Evolutionary conservation across 2,329 filamentous ascomycete genomes (phyloP).

Genomic region (Penicillium hordei): DNA sequence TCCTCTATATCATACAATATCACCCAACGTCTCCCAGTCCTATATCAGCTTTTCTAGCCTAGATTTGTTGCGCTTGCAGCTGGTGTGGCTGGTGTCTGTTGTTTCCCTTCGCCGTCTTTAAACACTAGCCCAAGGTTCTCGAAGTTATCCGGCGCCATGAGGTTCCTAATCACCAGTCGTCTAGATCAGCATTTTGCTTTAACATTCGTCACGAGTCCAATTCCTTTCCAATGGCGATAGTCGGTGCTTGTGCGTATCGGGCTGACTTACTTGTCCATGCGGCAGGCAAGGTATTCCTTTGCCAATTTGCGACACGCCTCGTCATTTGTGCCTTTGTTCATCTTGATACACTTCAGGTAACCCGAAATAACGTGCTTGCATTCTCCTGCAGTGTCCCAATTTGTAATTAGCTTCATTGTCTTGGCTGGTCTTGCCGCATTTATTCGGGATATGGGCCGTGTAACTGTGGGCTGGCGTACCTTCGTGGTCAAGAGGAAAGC

Average conservation of each 20-base stretch:
- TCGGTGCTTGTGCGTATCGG: not conserved
- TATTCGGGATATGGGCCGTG: not conserved
- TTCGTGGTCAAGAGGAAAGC: slow-evolving; percentile 95
- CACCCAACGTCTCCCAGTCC: slow-evolving; percentile 15
- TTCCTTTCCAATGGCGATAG: not conserved
- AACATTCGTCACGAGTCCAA: no score
- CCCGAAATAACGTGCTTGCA: slow-evolving; percentile 85
- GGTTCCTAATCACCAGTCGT: slow-evolving; percentile 59
- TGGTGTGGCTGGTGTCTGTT: slow-evolving; percentile 3
- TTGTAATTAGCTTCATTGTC: slow-evolving; percentile 3
- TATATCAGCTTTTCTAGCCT: slow-evolving; percentile 13
- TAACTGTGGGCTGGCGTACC: slow-evolving; percentile 46
- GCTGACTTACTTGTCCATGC: slow-evolving; percentile 81
- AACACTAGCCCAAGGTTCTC: slow-evolving; percentile 82
- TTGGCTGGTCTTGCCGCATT: not conserved
- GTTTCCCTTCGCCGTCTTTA: slow-evolving; percentile 40
- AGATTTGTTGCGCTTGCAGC: not conserved
- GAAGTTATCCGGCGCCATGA: slow-evolving; percentile 95
- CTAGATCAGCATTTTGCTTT: slow-evolving; percentile 4
- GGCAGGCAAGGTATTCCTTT: slow-evolving; percentile 83
- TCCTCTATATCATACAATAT: slow-evolving; percentile 18
- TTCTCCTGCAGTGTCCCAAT: slow-evolving; percentile 61
- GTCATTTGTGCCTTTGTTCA: slow-evolving; percentile 78
- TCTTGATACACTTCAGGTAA: slow-evolving; percentile 86
- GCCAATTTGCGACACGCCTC: slow-evolving; percentile 80